A percentile compares a stretch with the other conserved stretches of the same genome.
Conservation (phyloP, 148 eudicot species). For the Arctostaphylos glauca region DNA sequence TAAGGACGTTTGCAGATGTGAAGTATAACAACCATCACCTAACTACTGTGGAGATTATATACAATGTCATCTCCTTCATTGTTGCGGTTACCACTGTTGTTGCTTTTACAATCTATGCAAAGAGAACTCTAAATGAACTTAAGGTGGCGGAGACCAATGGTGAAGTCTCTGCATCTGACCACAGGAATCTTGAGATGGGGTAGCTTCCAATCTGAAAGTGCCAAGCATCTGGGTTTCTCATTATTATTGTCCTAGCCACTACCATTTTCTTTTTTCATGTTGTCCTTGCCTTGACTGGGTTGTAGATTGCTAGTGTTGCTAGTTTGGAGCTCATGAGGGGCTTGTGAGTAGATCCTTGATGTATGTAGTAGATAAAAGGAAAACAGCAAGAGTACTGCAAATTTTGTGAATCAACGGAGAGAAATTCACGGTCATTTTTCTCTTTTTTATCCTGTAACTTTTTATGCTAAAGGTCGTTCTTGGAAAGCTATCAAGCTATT, state of each 20-base stretch:
- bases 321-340: not conserved
- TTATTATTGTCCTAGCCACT: slow-evolving; percentile 8
- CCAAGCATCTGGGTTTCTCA: slow-evolving; percentile 16
- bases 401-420: not conserved
- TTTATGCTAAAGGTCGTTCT: not conserved
- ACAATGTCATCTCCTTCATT: slow-evolving; percentile 76
- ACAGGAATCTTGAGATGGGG: slow-evolving; percentile 48
- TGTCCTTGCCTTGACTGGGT: not conserved
- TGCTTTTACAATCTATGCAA: slow-evolving; percentile 76
- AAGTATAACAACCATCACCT: slow-evolving; percentile 74
- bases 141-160: slow-evolving; percentile 40
- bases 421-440: not conserved
- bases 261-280: not conserved
- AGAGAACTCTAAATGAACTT: slow-evolving; percentile 67
- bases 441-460: not conserved
- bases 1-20: slow-evolving; percentile 88
- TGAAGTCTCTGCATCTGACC: slow-evolving; percentile 25
- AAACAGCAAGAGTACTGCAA: not conserved
- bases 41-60: slow-evolving; percentile 76
- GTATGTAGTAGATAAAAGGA: not conserved
- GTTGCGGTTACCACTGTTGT: slow-evolving; percentile 55
- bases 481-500: not conserved
- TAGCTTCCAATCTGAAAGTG: slow-evolving; percentile 63
- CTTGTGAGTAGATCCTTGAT: not conserved
- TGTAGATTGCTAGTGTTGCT: not conserved